Conservation (phyloP, 2,329 filamentous ascomycete species). For the Clonostachys chloroleuca region DNA sequence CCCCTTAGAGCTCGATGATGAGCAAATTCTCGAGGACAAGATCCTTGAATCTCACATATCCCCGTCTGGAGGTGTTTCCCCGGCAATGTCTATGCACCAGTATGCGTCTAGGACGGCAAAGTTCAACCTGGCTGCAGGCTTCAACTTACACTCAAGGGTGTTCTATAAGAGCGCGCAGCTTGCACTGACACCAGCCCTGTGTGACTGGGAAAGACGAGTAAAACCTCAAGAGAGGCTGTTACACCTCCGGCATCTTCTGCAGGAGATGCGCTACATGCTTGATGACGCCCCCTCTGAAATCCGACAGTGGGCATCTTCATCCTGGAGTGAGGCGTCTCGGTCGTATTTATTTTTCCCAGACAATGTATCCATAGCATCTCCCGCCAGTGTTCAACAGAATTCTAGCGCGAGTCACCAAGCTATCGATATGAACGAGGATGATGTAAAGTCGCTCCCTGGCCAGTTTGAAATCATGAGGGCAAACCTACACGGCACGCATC, state of each 20-base stretch:
- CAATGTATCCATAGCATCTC: no score
- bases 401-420: neutral
- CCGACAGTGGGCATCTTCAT: neutral
- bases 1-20: constrained; percentile 22
- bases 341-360: no score
- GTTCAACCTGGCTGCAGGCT: constrained; percentile 16
- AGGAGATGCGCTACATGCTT: constrained; percentile 20
- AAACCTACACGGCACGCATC: constrained; percentile 27
- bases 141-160: constrained; percentile 17
- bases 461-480: constrained; percentile 19
- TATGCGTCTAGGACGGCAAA: neutral
- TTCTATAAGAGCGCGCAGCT: constrained; percentile 13
- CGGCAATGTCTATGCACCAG: constrained; percentile 2
- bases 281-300: constrained; percentile 12
- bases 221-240: neutral
- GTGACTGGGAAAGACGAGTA: neutral
- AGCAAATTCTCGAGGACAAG: constrained; percentile 17
- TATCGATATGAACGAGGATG: neutral
- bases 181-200: constrained; percentile 6
- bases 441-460: neutral
- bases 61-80: neutral
- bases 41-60: no score
- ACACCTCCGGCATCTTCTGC: constrained; percentile 13
- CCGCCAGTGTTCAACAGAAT: neutral
- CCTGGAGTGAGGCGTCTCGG: neutral